Evolutionary conservation across 768 basidiomycete species (phyloP).

Genomic region (Russula olivacea): DNA sequence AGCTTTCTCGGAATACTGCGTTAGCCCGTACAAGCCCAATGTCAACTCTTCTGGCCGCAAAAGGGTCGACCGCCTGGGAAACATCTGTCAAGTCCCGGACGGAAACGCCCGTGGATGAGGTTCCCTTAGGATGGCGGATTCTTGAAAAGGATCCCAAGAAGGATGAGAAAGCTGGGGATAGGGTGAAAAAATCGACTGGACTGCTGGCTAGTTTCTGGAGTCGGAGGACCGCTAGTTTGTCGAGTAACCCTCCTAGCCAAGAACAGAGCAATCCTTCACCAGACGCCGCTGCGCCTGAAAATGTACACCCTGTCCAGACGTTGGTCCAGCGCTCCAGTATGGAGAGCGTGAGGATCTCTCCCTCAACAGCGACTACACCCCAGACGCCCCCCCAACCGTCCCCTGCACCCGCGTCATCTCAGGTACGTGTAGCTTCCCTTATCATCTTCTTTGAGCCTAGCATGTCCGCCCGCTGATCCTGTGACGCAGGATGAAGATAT

Average conservation of each 20-base stretch:
- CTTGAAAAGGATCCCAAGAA: slow-evolving; percentile 50
- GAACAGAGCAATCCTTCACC: neutral
- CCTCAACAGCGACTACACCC: slow-evolving; percentile 3
- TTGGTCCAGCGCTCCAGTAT: slow-evolving; percentile 1
- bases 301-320: neutral
- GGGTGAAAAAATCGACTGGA: slow-evolving; percentile 45
- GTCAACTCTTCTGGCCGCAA: slow-evolving; percentile 60
- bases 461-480: slow-evolving; percentile 24
- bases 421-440: slow-evolving; percentile 23
- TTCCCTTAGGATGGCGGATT: slow-evolving; percentile 70
- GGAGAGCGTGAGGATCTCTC: slow-evolving; percentile 7
- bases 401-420: neutral
- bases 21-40: slow-evolving; percentile 58
- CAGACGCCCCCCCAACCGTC: neutral
- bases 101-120: slow-evolving; percentile 47
- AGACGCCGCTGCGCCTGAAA: slow-evolving; percentile 3
- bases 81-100: slow-evolving; percentile 51
- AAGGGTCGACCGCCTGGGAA: slow-evolving; percentile 76
- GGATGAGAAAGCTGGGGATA: slow-evolving; percentile 39
- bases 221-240: slow-evolving; percentile 32
- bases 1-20: slow-evolving; percentile 54
- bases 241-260: neutral
- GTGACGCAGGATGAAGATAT: slow-evolving; percentile 22
- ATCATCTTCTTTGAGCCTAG: slow-evolving; percentile 14
- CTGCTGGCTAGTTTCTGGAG: slow-evolving; percentile 68